These are phyloP conservation scores for Scorias spongiosa DNA, from an alignment of 2,329 filamentous ascomycete species.

Conservation along the genomic window DNA sequence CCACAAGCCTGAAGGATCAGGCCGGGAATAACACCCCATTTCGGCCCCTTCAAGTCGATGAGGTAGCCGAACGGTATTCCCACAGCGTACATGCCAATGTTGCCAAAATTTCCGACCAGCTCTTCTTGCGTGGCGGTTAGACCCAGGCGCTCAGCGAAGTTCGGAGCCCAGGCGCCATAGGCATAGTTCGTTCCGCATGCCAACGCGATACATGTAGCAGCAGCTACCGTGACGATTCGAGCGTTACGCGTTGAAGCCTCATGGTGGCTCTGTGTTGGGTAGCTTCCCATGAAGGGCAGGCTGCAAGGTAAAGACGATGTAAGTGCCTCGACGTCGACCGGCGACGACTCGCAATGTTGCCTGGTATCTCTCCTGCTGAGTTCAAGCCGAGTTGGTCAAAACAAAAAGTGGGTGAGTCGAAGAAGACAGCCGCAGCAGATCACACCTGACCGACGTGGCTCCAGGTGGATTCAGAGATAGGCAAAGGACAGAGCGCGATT, in stretches of 20 bases:
- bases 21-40: constrained; percentile 62
- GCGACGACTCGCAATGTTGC: too few species aligned
- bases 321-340: too few species aligned
- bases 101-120: constrained; percentile 64
- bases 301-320: too few species aligned
- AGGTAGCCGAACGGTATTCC: constrained; percentile 82
- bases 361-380: too few species aligned
- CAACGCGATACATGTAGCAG: constrained; percentile 69
- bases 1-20: constrained; percentile 57
- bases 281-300: not conserved
- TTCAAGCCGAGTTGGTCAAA: too few species aligned
- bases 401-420: too few species aligned
- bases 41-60: constrained; percentile 67
- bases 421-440: too few species aligned
- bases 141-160: constrained; percentile 75
- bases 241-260: constrained; percentile 42
- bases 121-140: constrained; percentile 89
- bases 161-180: constrained; percentile 94
- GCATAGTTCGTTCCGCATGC: constrained; percentile 85
- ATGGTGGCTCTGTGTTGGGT: constrained; percentile 5
- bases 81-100: constrained; percentile 83
- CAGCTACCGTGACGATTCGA: constrained; percentile 68
- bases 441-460: too few species aligned
- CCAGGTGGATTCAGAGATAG: too few species aligned
- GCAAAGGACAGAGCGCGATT: too few species aligned